A percentile compares a stretch with the other conserved stretches of the same genome.
Evolutionary conservation across 192 early-diverging fungal genomes (phyloP).

Genomic region (Coemansia sp.): DNA sequence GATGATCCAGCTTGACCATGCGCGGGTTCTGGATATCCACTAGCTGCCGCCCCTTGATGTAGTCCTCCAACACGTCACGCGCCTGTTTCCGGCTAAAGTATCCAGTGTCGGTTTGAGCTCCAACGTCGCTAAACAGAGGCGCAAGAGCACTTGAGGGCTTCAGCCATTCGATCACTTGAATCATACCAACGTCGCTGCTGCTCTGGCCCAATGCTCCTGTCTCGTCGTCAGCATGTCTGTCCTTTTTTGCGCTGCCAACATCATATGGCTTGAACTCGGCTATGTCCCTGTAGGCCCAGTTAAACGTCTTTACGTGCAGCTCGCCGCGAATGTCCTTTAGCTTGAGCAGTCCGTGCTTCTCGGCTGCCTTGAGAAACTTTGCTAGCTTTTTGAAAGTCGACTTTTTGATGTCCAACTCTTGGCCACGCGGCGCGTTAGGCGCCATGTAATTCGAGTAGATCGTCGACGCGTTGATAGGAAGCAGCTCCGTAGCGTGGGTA

Average conservation of each 20-base stretch:
- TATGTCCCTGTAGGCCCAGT: slow-evolving; percentile 35
- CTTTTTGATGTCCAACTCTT: slow-evolving; percentile 75
- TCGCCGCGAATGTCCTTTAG: slow-evolving; percentile 69
- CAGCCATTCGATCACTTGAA: slow-evolving; percentile 54
- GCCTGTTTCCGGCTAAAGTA: slow-evolving; percentile 62
- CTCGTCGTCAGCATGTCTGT: neutral
- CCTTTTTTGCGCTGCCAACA: slow-evolving; percentile 4
- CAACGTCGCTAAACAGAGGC: slow-evolving; percentile 56
- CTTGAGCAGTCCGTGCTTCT: slow-evolving; percentile 79
- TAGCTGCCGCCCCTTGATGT: slow-evolving; percentile 61
- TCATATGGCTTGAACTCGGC: slow-evolving; percentile 27
- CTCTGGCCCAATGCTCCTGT: neutral
- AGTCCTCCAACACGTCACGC: slow-evolving; percentile 57
- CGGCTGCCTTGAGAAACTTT: slow-evolving; percentile 86
- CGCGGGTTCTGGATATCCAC: slow-evolving; percentile 58
- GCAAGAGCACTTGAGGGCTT: slow-evolving; percentile 51
- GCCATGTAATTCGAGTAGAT: slow-evolving; percentile 77
- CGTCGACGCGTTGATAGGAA: slow-evolving; percentile 73
- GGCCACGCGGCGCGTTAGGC: slow-evolving; percentile 59
- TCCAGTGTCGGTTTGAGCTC: slow-evolving; percentile 49
- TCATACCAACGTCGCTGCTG: neutral
- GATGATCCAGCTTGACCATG: slow-evolving; percentile 63
- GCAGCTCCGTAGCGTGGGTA: slow-evolving; percentile 51
- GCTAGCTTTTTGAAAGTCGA: slow-evolving; percentile 82
- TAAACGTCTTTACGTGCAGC: slow-evolving; percentile 35